Evolutionary conservation across 1,139 yeast genomes (phyloP), one percentile per base, ranked within the genome.

Genomic region (Yamadazyma triangularis): DNA sequence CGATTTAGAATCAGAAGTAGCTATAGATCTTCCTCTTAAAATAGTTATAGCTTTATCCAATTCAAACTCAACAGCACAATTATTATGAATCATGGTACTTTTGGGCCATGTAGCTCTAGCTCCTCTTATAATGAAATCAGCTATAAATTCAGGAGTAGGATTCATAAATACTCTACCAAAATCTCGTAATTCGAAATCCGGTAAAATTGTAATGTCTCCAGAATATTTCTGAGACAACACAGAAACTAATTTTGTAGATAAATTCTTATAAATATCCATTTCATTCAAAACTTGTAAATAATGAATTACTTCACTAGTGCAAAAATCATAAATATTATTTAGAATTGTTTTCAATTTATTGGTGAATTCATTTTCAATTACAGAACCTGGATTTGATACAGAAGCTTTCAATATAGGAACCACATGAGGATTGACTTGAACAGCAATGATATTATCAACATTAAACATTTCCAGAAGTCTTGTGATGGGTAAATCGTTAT

Each of bases 351-450:
- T 79, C 34, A 79, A 47, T 37, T 65, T 67, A n/a, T 76, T 74
- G 36, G 71, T 71, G 25, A 69, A 56, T 38, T 76, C 85, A 40
- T 73, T 73, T 44, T 79, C 85, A 33, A 78, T 64, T 36, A 72
- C 81, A 8, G 83, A 85, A n/a, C 86, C 88, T 22, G 79, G 78
- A 45, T 78, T 75, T 33, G 83, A 70, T 1, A 79, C 70, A 0
- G 89, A 78, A 16, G 78, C 60, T 41, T 77, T 77, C 42, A 91
- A 64, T 30, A 91, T 72, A 2, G 98, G 97, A 2, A 85, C 89
- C 20, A 91, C 94, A 52, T 91, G 98, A 0, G 97, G 96, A 48
- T 93, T 87, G 1, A 91, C 98, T 56, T 93, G 97, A 32, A 95
- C 89, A 0, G 96, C 97, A 50, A 91, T 86, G 38, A 91, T 89